Conservation (phyloP, 2,329 filamentous ascomycete genomes). For the Cucurbitaria berberidis region DNA sequence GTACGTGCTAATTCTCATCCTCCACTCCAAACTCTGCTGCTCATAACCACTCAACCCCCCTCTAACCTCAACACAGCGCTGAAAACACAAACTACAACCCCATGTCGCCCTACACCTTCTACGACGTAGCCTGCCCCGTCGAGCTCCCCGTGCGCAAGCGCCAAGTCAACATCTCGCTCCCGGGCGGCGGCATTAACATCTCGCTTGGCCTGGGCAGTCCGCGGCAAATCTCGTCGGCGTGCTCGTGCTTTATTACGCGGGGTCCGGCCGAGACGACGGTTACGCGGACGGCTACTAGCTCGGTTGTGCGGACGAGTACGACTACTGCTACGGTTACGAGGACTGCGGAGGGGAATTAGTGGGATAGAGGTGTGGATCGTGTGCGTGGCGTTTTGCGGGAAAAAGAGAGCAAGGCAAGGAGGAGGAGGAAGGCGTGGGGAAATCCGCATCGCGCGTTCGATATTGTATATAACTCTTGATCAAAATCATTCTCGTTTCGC, state of each 20-base stretch:
- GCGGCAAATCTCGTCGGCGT: slow-evolving; percentile 31
- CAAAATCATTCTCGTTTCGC: no score
- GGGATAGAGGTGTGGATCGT: no score
- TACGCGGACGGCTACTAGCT: slow-evolving; percentile 27
- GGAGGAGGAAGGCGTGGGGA: no score
- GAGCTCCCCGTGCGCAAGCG: slow-evolving; percentile 41
- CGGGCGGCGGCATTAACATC: slow-evolving; percentile 25
- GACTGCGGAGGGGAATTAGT: slow-evolving; percentile 8
- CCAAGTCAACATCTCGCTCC: slow-evolving; percentile 22
- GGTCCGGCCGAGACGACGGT: slow-evolving; percentile 34
- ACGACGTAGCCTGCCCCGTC: slow-evolving; percentile 33
- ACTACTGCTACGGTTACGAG: slow-evolving; percentile 29
- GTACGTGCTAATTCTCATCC: slow-evolving; percentile 21
- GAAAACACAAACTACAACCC: slow-evolving; percentile 45
- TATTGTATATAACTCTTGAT: no score
- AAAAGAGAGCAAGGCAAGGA: no score
- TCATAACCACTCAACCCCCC: not conserved
- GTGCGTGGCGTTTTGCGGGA: no score
- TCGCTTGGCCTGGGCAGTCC: slow-evolving; percentile 30
- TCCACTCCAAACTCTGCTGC: not conserved
- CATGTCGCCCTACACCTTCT: slow-evolving; percentile 44
- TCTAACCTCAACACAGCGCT: slow-evolving; percentile 16
- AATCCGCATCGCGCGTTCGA: no score
- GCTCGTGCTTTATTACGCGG: slow-evolving; percentile 39
- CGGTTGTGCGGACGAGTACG: slow-evolving; percentile 27